Percentiles rank a stretch among this genome's conserved stretches.
phyloP scores from a whole-genome alignment of 805 yeast genomes.

The Grigorovia jiainica region DNA sequence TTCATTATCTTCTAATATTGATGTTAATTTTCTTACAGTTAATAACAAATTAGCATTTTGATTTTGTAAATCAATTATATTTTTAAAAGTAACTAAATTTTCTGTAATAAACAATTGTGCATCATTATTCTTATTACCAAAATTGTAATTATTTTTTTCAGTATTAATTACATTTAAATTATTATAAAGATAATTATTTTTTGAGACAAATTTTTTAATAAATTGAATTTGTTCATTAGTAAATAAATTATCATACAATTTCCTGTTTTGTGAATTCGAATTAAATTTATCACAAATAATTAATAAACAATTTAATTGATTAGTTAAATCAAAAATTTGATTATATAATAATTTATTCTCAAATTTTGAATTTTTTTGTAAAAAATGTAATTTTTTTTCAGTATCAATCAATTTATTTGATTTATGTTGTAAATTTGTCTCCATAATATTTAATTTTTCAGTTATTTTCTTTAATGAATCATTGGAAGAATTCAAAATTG shows the following conservation, averaged over 20 bases:
- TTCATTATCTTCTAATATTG: constrained; percentile 58
- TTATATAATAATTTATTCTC: constrained; percentile 11
- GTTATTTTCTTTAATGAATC: constrained; percentile 47
- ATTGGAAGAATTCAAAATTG: constrained; percentile 57
- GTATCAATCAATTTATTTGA: constrained; percentile 11
- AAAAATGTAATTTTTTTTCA: constrained; percentile 12
- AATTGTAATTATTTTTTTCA: constrained; percentile 14
- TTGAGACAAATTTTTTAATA: constrained; percentile 39
- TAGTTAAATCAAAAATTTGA: constrained; percentile 58
- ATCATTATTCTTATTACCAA: constrained; percentile 37
- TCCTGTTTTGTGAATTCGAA: background rate
- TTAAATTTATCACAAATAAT: constrained; percentile 32
- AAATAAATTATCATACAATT: background rate
- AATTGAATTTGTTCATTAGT: constrained; percentile 48
- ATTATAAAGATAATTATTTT: constrained; percentile 12
- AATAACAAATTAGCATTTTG: constrained; percentile 64
- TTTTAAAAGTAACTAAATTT: constrained; percentile 59
- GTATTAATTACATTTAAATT: constrained; percentile 1
- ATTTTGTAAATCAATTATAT: constrained; percentile 56
- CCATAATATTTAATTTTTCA: constrained; percentile 43
- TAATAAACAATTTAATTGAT: constrained; percentile 65
- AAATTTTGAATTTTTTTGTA: constrained; percentile 32
- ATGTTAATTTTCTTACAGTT: constrained; percentile 42
- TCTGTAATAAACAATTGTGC: constrained; percentile 62
- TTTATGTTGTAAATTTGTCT: constrained; percentile 44